Base-by-base conservation (phyloP, 164 flowering plant genomes). In the Vitis rupestris region DNA sequence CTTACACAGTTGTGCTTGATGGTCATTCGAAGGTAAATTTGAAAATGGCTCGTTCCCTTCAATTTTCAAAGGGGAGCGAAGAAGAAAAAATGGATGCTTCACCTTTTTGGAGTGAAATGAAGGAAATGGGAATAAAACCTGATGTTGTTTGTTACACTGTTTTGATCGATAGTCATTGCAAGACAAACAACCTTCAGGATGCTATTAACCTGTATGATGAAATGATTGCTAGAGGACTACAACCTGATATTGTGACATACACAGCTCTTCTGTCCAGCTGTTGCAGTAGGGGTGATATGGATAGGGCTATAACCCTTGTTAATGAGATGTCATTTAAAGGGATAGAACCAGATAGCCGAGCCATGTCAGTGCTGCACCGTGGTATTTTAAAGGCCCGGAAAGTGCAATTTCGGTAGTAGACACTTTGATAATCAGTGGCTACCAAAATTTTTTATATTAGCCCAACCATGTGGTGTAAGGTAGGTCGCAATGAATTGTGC, bases 1-100 rank as follows among this genome's bases (percentile, higher is more conserved):
- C 88, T 14, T 88, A 81, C 65, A 91, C 97, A 13, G 94, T 84
- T 66, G 76, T 93, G 76, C 81, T 91, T 72, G 84, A 90, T 74
- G 86, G 83, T 48, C 44, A 57, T 59, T 70, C 69, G 27, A 83
- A 85, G 63, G 47, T 4, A 58, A 55, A 50, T 51, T 23, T 71
- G 27, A 73, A 51, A 49, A 51, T 31, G 56, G 59, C 61, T 64
- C 14, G 5, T 44, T 59, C 72, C 9, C 2, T 13, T 59, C 23
- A 50, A 12, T n/a, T 64, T 53, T 57, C 57, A 7, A 30, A 14
- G 49, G 58, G 30, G 55, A 68, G 19, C 6, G 67, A 72, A 30
- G 70, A 44, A 30, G 71, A 60, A 30, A 59, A 9, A 61, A 23
- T 56, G 58, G 66, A 76, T 70, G 70, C 72, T 65, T 81, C 71